Base-by-base conservation (phyloP, 331 rosid genomes). In the Acacia concinna region DNA sequence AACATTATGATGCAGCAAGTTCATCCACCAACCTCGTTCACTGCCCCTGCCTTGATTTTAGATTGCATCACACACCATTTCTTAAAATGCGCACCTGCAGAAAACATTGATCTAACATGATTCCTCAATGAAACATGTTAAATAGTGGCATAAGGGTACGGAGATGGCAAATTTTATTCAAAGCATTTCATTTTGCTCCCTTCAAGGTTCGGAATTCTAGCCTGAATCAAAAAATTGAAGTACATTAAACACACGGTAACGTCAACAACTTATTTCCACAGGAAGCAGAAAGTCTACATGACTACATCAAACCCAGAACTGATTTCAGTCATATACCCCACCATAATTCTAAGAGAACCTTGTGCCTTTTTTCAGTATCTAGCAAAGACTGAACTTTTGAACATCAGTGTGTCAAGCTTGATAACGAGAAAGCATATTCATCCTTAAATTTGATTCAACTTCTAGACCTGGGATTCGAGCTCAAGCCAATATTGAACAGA, bases 61-160 rank as follows among this genome's bases (percentile, higher is more conserved):
- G 98, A 88, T 81, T 93, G 98, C 99, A 95, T 93, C 79, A 90
- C 86, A 88, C 97, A 95, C 97, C 97, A 95, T 88, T 93, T 95
- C 94, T 95, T 95, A 74, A 95, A 95, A 88, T 95, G 97, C 46
- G 92, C 99, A 81, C 99, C 99, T 95, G 89, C 65, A 76, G 28
- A 76, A 73, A 75, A 57, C 56, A 59, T 46, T 47, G 37, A 81
- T 56, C 73, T 68, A 41, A 67, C 60, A 73, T 78, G 28, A 66
- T 37, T 68, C 37, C 38, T 81, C 64, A 66, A 75, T 59, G 15
- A 25, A 41, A 72, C 23, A 64, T 8, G 12, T 25, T 63, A 44
- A 59, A 54, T 32, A 27, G 40, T 66, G 63, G 43, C 28, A 54
- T 1, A 28, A 70, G 43, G 78, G 71, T 37, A 63, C 14, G 40